These are phyloP conservation scores for Pythium angustatum DNA, from an alignment of 352 stramenopile species.

Conservation along the genomic window DNA sequence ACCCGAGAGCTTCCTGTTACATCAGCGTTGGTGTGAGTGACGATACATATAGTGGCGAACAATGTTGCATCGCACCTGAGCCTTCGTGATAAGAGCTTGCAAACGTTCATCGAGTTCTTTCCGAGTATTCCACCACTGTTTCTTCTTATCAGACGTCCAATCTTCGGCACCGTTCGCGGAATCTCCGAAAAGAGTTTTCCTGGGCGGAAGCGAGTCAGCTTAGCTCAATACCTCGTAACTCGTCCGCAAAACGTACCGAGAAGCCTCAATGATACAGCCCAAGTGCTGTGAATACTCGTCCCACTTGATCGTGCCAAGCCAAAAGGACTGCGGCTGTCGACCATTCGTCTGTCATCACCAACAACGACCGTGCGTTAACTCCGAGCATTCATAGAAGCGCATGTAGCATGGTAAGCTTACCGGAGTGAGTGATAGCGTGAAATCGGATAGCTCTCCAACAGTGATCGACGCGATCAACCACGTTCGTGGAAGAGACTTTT, in stretches of 20 bases:
- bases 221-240: too few species aligned
- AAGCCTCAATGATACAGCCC: conserved; percentile 51
- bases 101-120: conserved; percentile 59
- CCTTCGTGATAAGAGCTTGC: conserved; percentile 33
- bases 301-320: conserved; percentile 46
- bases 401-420: conserved; percentile 11
- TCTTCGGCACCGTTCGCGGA: conserved; percentile 48
- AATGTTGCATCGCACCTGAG: conserved; percentile 46
- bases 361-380: too few species aligned
- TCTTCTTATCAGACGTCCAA: conserved; percentile 66
- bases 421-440: conserved; percentile 24
- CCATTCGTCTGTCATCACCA: conserved; percentile 43
- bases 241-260: conserved; percentile 47
- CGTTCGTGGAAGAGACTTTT: neutral
- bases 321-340: conserved; percentile 47
- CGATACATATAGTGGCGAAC: neutral
- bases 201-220: conserved; percentile 28
- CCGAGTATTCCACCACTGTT: conserved; percentile 75
- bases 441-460: conserved; percentile 4
- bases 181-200: conserved; percentile 60
- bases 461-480: conserved; percentile 27
- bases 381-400: neutral
- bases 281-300: conserved; percentile 42
- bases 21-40: conserved; percentile 2
- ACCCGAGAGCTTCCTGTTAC: conserved; percentile 14